Base-by-base conservation (phyloP, 345 rosid species). In the Gossypium turneri region DNA sequence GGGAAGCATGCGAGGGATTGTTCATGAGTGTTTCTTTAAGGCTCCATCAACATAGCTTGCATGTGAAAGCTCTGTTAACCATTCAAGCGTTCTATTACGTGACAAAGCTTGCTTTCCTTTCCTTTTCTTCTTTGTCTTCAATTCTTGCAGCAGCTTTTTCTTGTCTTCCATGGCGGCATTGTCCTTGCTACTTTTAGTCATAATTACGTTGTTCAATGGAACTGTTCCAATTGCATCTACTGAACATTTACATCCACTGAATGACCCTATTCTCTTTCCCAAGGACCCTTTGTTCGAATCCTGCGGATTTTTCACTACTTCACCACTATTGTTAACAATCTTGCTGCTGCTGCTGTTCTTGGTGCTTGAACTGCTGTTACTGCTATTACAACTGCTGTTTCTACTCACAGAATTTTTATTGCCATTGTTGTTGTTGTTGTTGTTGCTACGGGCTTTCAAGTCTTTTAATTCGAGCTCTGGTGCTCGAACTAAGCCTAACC, bases 61-160 rank as follows among this genome's bases (percentile, higher is more conserved):
- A 86, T 88, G 86, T 75, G 95, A 88, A 77, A 92, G 90, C 75
- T 90, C 92, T 82, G 87, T 92, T 75, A 92, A 77, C 98, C 97
- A 94, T 59, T 94, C 95, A 79, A 84, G 86, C 64, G 97, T 91
- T 82, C 98, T 78, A 75, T 84, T 90, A 60, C 90, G 85, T 65
- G 94, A 92, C 82, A 82, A 75, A 43, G 76, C 86, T 52, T 89
- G 83, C 84, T 88, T 89, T 78, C 85, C 41, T 77, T 71, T 76
- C 78, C 57, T 76, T 76, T 82, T 88, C 79, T 80, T 77, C 84
- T 79, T 83, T 59, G 60, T 78, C 79, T 84, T 84, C 85, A 68
- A 19, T 78, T 74, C 75, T 50, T 71, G 70, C 53, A 52, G 24
- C 58, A 58, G 65, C 57, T 16, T 73, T 8, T 45, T 24, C 72